Evolutionary conservation across 108 stramenopile species (phyloP), one percentile per base, ranked within the genome.

Genomic region (Stephanodiscus minutulus): DNA sequence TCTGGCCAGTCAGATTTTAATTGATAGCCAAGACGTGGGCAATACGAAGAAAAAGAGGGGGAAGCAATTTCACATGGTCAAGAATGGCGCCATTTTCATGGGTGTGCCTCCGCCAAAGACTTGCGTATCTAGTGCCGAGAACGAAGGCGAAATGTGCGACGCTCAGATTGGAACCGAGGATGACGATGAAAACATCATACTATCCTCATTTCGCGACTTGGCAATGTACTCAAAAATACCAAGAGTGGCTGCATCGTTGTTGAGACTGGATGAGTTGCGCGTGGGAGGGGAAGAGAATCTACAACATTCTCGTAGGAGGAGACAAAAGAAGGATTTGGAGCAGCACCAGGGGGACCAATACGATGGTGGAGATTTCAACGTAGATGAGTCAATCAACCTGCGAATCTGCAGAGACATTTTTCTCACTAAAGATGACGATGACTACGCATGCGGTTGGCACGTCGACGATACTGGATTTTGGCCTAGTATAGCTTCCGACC

Each of bases 41-140:
- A 53, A 46, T 10, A 48, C 31, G 27, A 41, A 47, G 41, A 39
- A 35, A 24, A 46, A 64, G 36, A 65, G 29, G 28, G 77, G 83
- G 20, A 73, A 61, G 10, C 91, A 93, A 72, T 93, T 93, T 73
- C 84, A 83, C 48, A 82, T 82, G 25, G 77, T 82, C 39, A 75
- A 87, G 22, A 74, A 86, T 55, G 77, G 77, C n/a, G 79, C 84
- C 8, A 77, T 90, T 1, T 90, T 92, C 64, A 58, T 73, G 12
- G 76, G 70, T 64, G 67, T 81, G 29, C 74, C 68, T 64, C 50
- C 53, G 59, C 39, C 12, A 24, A 20, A 18, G n/a, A n/a, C 18
- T 41, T 24, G 17, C 41, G 27, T 24, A 50, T 58, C 33, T 43
- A 33, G 31, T 3, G 43, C 13, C 15, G 43, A 13, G 0, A 44